These are phyloP conservation scores for Nadsonia fulvescens DNA, from an alignment of 805 yeast genomes.

Conservation along the genomic window DNA sequence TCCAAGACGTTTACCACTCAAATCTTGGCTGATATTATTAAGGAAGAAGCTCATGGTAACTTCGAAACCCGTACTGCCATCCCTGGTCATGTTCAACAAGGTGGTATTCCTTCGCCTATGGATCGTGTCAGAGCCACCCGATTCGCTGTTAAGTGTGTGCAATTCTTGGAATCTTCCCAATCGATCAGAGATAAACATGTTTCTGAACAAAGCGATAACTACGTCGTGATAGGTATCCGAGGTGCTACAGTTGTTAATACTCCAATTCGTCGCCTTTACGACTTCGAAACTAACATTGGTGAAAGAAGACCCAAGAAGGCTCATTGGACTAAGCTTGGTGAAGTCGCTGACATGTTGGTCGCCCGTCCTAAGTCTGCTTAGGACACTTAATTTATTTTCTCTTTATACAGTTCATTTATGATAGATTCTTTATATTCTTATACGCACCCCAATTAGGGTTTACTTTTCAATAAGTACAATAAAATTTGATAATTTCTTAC, in stretches of 20 bases:
- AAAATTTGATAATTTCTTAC: no score
- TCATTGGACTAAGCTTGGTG: constrained; percentile 64
- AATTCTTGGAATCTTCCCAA: constrained; percentile 82
- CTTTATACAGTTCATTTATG: no score
- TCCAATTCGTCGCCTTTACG: constrained; percentile 59
- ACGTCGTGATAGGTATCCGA: constrained; percentile 69
- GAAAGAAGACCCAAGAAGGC: constrained; percentile 78
- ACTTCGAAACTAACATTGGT: constrained; percentile 64
- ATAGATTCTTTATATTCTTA: no score
- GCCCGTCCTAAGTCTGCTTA: constrained; percentile 15
- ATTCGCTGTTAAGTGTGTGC: constrained; percentile 75
- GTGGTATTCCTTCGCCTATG: constrained; percentile 86
- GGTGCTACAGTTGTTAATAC: constrained; percentile 61
- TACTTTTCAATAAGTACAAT: no score
- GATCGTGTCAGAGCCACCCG: constrained; percentile 83
- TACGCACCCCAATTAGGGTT: no score
- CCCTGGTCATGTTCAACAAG: constrained; percentile 98
- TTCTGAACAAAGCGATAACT: no score
- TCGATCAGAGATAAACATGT: no score
- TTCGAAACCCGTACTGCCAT: constrained; percentile 89
- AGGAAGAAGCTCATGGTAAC: constrained; percentile 54
- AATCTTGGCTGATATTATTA: constrained; percentile 65
- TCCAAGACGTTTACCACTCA: constrained; percentile 70
- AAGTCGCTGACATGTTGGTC: constrained; percentile 68
- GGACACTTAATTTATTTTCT: no score